Evolutionary conservation across 2,329 filamentous ascomycete genomes (phyloP), one percentile per base, ranked within the genome.

Genomic region (Coniochaeta pulveracea): DNA sequence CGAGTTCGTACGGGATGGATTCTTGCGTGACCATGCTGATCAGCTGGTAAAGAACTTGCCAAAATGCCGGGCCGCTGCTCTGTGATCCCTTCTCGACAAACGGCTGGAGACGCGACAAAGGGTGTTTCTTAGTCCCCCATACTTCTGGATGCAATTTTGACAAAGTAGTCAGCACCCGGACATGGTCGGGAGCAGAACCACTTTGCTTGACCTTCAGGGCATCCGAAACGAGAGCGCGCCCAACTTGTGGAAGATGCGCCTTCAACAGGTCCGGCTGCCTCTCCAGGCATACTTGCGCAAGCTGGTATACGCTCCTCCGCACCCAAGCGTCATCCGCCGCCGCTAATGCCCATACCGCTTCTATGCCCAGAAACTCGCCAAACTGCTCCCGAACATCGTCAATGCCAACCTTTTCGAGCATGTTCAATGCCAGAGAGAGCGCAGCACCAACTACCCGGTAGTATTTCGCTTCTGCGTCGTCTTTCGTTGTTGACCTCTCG

Each of bases 381-480:
- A 93, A 84, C 12, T 68, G 64, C 12, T 69, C 53, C 22, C 70
- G 56, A 32, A 76, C 64, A 45, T 78, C 80, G 10, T 67, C 59
- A 4, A 80, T 55, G 23, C 84, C 79, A 2, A 75, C 53, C 37
- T 56, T 67, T 28, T 63, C 57, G 1, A 79, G 46, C 1, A 80
- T 56, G 19, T 64, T 63, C 3, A 70, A 45, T 3, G 76, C 64
- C 5, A 79, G 55, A 2, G 66, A 70, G 15, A 79, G 47, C 35
- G 69, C 69, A 6, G 63, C 64, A 8, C 62, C 64, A 3, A 76
- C 48, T 4, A 95, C 86, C 29, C 91, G 72, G 39, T 77, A 73
- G 57, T 93, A 91, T 47, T 94, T 95, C 12, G 81, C 73, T 43
- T 86, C 73, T 4, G 85, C 78, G 51, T 98, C 91, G 44, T 96